Percentiles rank a stretch among this genome's conserved stretches.
Conservation (phyloP, 2,329 filamentous ascomycete genomes). For the Acrocalymma vagum region DNA sequence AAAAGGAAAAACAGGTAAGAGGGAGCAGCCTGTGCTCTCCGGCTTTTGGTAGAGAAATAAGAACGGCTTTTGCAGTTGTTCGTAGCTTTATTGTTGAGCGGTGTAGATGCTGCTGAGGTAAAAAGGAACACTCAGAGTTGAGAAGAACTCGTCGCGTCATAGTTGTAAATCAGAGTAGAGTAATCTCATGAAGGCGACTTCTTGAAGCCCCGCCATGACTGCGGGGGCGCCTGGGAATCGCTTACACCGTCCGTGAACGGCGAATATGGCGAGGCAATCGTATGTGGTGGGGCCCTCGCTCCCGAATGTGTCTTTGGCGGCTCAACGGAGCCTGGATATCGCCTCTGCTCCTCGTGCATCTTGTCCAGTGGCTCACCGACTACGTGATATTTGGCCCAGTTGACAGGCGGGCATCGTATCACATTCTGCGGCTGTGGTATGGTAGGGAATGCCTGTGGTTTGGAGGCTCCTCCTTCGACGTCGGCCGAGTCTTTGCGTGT, state of each 20-base stretch:
- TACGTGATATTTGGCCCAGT: constrained; percentile 95
- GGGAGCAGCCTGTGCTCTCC: constrained; percentile 31
- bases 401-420: constrained; percentile 86
- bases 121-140: too few relatives aligned
- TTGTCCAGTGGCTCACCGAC: constrained; percentile 84
- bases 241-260: constrained; percentile 63
- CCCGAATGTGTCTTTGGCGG: constrained; percentile 42
- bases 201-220: constrained; percentile 37
- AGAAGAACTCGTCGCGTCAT: too few relatives aligned
- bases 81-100: constrained; percentile 11
- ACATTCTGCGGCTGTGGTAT: constrained; percentile 84
- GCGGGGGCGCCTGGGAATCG: constrained; percentile 29
- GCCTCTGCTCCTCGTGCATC: constrained; percentile 81
- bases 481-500: constrained; percentile 39
- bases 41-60: constrained; percentile 20
- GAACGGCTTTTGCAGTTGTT: not conserved
- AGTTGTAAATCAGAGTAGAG: too few relatives aligned
- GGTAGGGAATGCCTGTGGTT: constrained; percentile 61
- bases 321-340: constrained; percentile 51
- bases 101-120: not conserved
- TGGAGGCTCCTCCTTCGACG: constrained; percentile 18
- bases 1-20: too few relatives aligned
- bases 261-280: constrained; percentile 67
- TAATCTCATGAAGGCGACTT: constrained; percentile 36
- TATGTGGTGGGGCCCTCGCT: constrained; percentile 57